A percentile compares a stretch with the other conserved stretches of the same genome.
These are phyloP conservation scores for Flueggea neowawraea DNA, from an alignment of 441 rosid species.

Conservation along the genomic window DNA sequence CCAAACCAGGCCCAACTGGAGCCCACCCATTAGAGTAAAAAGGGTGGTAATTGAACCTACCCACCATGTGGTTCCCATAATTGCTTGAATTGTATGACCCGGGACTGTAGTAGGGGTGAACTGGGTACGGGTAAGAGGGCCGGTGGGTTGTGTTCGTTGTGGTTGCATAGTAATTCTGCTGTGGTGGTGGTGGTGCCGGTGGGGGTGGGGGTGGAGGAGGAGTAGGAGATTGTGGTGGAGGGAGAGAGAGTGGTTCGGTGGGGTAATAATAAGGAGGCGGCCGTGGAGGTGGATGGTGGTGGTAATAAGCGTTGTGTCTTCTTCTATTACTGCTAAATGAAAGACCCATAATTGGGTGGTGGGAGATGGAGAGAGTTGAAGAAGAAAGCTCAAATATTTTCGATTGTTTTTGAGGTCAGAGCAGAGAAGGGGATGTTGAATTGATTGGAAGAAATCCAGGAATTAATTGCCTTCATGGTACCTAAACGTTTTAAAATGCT, in stretches of 20 bases:
- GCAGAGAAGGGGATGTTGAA: neutral
- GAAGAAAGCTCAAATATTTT: neutral
- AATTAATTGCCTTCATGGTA: too few relatives aligned
- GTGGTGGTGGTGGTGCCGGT: too few relatives aligned
- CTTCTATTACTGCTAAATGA: conserved; percentile 54
- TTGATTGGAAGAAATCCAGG: too few relatives aligned
- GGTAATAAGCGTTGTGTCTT: conserved; percentile 40
- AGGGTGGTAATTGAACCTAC: conserved; percentile 47
- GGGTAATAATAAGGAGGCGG: conserved; percentile 34
- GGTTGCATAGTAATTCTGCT: conserved; percentile 13
- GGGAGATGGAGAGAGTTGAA: neutral
- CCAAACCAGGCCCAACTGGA: conserved; percentile 27
- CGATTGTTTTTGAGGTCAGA: too few relatives aligned
- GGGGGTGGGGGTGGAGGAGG: conserved; percentile 15
- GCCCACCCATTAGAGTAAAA: conserved; percentile 61
- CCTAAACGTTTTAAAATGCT: too few relatives aligned
- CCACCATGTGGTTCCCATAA: conserved; percentile 35
- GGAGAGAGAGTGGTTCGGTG: conserved; percentile 18
- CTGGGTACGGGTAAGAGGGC: conserved; percentile 23
- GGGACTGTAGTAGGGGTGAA: conserved; percentile 30
- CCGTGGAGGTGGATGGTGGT: conserved; percentile 26
- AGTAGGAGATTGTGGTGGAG: conserved; percentile 21
- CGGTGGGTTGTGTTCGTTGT: conserved; percentile 10
- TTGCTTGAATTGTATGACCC: conserved; percentile 27
- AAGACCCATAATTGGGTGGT: conserved; percentile 50